phyloP scores from a whole-genome alignment of 768 basidiomycete species.

The Boletellus sp. region DNA sequence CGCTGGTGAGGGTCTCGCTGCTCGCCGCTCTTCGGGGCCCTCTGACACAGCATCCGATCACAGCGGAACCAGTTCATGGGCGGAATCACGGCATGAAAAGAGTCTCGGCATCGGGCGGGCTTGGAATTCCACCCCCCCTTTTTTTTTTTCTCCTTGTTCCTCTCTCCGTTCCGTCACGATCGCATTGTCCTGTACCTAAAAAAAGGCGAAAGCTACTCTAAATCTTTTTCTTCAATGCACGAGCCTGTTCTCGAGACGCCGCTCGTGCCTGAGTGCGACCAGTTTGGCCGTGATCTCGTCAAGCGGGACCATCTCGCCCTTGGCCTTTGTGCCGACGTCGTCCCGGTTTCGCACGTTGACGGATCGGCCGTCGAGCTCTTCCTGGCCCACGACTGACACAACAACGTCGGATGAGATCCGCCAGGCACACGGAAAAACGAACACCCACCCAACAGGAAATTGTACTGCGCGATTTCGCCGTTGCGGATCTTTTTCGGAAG shows the following conservation, averaged over 20 bases:
- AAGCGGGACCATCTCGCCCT: conserved; percentile 70
- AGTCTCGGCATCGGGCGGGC: not conserved
- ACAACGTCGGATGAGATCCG: conserved; percentile 2
- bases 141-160: not conserved
- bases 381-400: conserved; percentile 88
- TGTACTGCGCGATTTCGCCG: conserved; percentile 95
- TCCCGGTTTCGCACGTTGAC: conserved; percentile 97
- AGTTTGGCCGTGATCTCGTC: conserved; percentile 70
- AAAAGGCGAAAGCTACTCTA: conserved; percentile 11
- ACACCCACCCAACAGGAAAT: conserved; percentile 87
- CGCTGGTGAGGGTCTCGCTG: conserved; percentile 50
- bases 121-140: not conserved
- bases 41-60: not conserved
- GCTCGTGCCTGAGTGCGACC: conserved; percentile 60
- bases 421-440: too few relatives aligned
- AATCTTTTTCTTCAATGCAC: conserved; percentile 17
- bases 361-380: conserved; percentile 79
- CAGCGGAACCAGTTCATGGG: conserved; percentile 36
- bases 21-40: not conserved
- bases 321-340: conserved; percentile 81
- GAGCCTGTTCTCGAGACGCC: conserved; percentile 53
- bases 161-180: conserved; percentile 1
- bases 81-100: conserved; percentile 26
- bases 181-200: not conserved
- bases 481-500: conserved; percentile 97